Evolutionary conservation across 768 basidiomycete species (phyloP).

Genomic region (Rhizopogon salebrosus): DNA sequence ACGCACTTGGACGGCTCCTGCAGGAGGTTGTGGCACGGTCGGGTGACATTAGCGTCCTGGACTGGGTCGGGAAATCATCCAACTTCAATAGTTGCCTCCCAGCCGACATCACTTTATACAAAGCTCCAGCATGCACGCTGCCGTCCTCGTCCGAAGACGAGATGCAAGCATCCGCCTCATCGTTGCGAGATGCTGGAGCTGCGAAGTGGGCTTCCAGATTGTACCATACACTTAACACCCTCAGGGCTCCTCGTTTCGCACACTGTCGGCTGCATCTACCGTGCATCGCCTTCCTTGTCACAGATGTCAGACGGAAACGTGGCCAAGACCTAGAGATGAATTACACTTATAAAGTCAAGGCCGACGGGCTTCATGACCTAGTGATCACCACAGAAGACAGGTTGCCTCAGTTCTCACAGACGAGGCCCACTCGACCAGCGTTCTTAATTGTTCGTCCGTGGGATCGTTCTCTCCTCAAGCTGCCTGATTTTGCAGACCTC

Average conservation of each 20-base stretch:
- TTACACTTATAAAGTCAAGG: not conserved
- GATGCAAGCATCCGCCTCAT: too few species aligned
- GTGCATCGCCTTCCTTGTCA: not conserved
- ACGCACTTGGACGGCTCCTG: too few species aligned
- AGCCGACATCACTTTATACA: not conserved
- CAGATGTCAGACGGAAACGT: not conserved
- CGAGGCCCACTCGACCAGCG: not conserved
- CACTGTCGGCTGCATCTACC: too few species aligned
- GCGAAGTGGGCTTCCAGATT: not conserved
- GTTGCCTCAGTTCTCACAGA: not conserved
- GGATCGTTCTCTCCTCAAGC: not conserved
- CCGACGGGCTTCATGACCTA: not conserved
- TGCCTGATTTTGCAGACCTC: not conserved
- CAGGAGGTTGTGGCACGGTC: too few species aligned
- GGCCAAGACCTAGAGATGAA: not conserved
- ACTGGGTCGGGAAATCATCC: slow-evolving; percentile 2
- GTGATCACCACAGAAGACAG: not conserved
- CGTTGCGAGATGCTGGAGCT: not conserved
- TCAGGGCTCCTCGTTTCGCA: not conserved
- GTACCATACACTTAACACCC: not conserved
- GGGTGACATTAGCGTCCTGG: not conserved
- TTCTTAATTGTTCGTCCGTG: not conserved
- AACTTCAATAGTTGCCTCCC: slow-evolving; percentile 1
- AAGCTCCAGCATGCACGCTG: not conserved
- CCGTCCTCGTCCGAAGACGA: not conserved